These are phyloP conservation scores for Thelonectria discophora DNA, from an alignment of 2,329 filamentous ascomycete genomes.

Conservation along the genomic window DNA sequence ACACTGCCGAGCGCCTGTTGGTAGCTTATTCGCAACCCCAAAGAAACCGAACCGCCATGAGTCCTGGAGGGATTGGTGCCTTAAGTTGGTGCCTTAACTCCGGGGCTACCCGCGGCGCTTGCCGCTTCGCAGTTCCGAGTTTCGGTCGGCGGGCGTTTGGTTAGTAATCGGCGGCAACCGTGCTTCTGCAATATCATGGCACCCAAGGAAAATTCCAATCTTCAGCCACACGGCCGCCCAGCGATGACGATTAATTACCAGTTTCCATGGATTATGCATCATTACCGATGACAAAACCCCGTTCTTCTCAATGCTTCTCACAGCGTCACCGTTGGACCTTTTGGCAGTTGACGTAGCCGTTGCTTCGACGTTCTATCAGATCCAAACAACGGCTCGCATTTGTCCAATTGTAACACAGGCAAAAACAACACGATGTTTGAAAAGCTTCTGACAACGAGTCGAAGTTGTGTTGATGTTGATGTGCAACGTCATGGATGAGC, in stretches of 20 bases:
- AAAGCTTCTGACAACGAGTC: not conserved
- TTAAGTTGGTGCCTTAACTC: not conserved
- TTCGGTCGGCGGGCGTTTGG: not conserved
- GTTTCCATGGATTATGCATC: not conserved
- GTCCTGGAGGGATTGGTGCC: too few relatives aligned
- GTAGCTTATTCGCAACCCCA: not conserved
- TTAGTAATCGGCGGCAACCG: not conserved
- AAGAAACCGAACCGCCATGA: not conserved
- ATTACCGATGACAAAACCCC: constrained; percentile 1
- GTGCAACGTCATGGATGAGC: not conserved
- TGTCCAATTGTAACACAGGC: too few relatives aligned
- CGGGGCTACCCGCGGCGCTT: not conserved
- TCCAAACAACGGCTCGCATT: too few relatives aligned
- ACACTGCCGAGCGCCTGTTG: not conserved
- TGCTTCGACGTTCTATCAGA: too few relatives aligned
- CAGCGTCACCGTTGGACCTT: too few relatives aligned
- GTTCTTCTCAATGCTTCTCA: too few relatives aligned
- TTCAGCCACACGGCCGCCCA: too few relatives aligned
- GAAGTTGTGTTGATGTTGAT: not conserved
- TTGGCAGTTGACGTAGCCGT: too few relatives aligned
- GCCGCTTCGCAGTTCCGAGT: not conserved
- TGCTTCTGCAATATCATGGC: too few relatives aligned
- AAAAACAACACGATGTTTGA: not conserved
- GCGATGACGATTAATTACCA: not conserved
- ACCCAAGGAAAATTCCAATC: too few relatives aligned